A percentile compares a stretch with the other conserved stretches of the same genome.
These are phyloP conservation scores for Penicillium sp. DNA, from an alignment of 2,329 filamentous ascomycete genomes.

Conservation along the genomic window DNA sequence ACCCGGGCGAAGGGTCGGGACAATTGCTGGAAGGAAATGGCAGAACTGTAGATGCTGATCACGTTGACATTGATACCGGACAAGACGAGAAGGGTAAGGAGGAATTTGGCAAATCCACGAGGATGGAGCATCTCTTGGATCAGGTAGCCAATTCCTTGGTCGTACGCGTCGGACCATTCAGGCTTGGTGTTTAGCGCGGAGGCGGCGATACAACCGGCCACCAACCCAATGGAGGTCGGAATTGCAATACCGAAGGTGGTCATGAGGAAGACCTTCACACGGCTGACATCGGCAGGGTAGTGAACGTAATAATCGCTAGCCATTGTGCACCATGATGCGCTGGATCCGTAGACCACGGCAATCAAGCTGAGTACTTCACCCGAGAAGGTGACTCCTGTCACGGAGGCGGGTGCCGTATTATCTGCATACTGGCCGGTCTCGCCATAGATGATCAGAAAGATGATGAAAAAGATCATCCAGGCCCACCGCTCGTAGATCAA, in stretches of 20 bases:
- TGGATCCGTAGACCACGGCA: slow-evolving; percentile 36
- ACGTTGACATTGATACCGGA: slow-evolving; percentile 42
- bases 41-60: slow-evolving; percentile 43
- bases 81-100: slow-evolving; percentile 41
- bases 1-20: slow-evolving; percentile 44
- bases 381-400: slow-evolving; percentile 28
- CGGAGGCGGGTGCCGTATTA: slow-evolving; percentile 35
- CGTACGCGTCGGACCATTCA: slow-evolving; percentile 20
- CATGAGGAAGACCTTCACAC: slow-evolving; percentile 24
- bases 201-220: slow-evolving; percentile 18
- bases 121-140: slow-evolving; percentile 22
- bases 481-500: slow-evolving; percentile 33
- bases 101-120: slow-evolving; percentile 28
- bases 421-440: slow-evolving; percentile 47
- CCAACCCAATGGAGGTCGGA: slow-evolving; percentile 23
- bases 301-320: slow-evolving; percentile 27
- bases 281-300: slow-evolving; percentile 21
- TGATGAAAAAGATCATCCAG: slow-evolving; percentile 33
- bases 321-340: slow-evolving; percentile 25
- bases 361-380: slow-evolving; percentile 40
- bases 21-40: slow-evolving; percentile 42
- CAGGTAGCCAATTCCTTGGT: slow-evolving; percentile 23
- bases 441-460: slow-evolving; percentile 52
- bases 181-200: slow-evolving; percentile 18
- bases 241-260: slow-evolving; percentile 24